Conservation (phyloP, 768 basidiomycete genomes). For the Mycena filopes region DNA sequence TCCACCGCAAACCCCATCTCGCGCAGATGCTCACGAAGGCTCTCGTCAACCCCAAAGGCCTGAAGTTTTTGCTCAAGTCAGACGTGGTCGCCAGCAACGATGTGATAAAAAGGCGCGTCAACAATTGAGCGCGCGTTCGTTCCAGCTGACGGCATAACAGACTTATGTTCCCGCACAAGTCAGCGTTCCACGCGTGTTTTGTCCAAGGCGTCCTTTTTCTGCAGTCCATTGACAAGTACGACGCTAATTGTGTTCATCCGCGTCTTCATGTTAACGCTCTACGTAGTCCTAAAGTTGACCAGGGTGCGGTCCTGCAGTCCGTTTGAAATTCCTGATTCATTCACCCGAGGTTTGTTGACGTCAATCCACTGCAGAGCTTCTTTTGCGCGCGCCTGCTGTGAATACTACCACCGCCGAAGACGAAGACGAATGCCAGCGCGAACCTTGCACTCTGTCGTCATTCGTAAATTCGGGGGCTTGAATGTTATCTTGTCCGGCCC, state of each 20-base stretch:
- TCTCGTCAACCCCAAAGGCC: slow-evolving; percentile 1
- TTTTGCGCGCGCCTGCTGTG: no score
- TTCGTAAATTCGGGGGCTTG: slow-evolving; percentile 27
- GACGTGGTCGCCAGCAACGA: slow-evolving; percentile 28
- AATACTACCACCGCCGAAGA: no score
- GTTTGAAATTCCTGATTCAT: no score
- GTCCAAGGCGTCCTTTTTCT: slow-evolving; percentile 28
- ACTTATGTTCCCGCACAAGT: slow-evolving; percentile 26
- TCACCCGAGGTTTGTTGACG: no score
- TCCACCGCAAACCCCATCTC: not conserved
- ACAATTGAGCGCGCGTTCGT: not conserved
- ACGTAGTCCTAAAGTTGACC: not conserved
- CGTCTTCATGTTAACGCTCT: not conserved
- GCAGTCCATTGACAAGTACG: slow-evolving; percentile 7
- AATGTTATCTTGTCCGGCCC: slow-evolving; percentile 31
- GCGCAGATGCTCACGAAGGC: slow-evolving; percentile 17
- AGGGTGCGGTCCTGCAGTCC: not conserved
- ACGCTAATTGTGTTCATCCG: not conserved
- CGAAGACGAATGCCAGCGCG: no score
- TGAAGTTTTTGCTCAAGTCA: slow-evolving; percentile 11
- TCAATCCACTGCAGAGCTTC: no score
- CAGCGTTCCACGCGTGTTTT: slow-evolving; percentile 26
- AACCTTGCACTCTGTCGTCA: slow-evolving; percentile 27
- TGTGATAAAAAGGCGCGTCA: slow-evolving; percentile 20
- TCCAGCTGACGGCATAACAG: not conserved